Conservation (phyloP, 768 basidiomycete species). For the Tulasnella sp. region DNA sequence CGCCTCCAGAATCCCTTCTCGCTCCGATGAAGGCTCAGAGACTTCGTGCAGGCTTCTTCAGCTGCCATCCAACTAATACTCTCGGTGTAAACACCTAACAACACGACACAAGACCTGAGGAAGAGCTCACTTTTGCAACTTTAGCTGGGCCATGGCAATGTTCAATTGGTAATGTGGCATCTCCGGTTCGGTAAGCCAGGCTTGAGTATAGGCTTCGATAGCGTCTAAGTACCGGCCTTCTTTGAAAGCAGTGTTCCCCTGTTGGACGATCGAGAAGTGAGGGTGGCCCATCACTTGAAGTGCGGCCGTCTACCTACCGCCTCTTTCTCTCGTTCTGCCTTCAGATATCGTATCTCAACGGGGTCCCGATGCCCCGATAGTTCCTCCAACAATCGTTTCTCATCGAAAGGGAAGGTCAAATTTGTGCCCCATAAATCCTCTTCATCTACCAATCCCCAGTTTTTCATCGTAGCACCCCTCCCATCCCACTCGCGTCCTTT, state of each 20-base stretch:
- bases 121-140: slow-evolving; percentile 58
- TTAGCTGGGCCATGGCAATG: slow-evolving; percentile 69
- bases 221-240: slow-evolving; percentile 56
- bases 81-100: neutral
- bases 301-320: slow-evolving; percentile 42
- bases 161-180: slow-evolving; percentile 74
- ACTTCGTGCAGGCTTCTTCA: slow-evolving; percentile 64
- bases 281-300: neutral
- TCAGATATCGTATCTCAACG: slow-evolving; percentile 69
- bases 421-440: slow-evolving; percentile 74
- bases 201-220: slow-evolving; percentile 55
- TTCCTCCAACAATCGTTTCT: slow-evolving; percentile 36
- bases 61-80: slow-evolving; percentile 62
- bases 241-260: slow-evolving; percentile 71
- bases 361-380: slow-evolving; percentile 54
- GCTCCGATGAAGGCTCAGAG: slow-evolving; percentile 60
- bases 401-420: slow-evolving; percentile 54
- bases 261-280: neutral
- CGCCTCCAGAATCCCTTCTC: slow-evolving; percentile 69
- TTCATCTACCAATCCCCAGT: slow-evolving; percentile 72
- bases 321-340: slow-evolving; percentile 70
- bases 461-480: slow-evolving; percentile 59
- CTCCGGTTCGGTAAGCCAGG: slow-evolving; percentile 64
- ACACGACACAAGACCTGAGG: neutral
- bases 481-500: slow-evolving; percentile 78